Evolutionary conservation across 495 filamentous ascomycete genomes (phyloP).

Genomic region (Hyphodiscus hymeniophilus): DNA sequence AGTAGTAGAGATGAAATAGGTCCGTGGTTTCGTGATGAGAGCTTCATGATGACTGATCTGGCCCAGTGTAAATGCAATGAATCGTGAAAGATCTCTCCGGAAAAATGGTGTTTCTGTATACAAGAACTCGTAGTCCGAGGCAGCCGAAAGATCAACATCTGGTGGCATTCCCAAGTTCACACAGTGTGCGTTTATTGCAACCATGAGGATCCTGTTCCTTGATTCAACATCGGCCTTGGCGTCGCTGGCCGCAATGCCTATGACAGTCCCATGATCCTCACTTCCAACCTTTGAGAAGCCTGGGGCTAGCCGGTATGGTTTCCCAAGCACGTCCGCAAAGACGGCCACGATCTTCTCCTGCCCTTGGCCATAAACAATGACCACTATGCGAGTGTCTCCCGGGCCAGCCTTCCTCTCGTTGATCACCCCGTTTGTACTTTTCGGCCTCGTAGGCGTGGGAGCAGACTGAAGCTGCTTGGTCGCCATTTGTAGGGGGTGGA

Average conservation of each 20-base stretch:
- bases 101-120: constrained; percentile 64
- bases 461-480: constrained; percentile 23
- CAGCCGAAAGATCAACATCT: constrained; percentile 51
- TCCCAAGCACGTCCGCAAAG: constrained; percentile 62
- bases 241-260: constrained; percentile 46
- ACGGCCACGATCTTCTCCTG: constrained; percentile 59
- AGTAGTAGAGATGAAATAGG: constrained; percentile 77
- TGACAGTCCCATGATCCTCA: constrained; percentile 33
- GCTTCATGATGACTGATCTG: constrained; percentile 68
- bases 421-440: constrained; percentile 23
- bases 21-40: constrained; percentile 64
- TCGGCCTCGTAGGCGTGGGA: constrained; percentile 20
- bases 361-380: constrained; percentile 51
- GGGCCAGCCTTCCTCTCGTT: constrained; percentile 21
- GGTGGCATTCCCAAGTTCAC: constrained; percentile 60
- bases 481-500: constrained; percentile 13
- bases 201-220: constrained; percentile 40
- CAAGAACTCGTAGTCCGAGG: constrained; percentile 75
- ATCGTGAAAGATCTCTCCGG: constrained; percentile 67
- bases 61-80: constrained; percentile 67
- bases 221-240: constrained; percentile 43
- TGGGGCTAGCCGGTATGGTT: constrained; percentile 48
- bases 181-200: constrained; percentile 66
- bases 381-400: constrained; percentile 42
- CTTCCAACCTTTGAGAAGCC: constrained; percentile 41